Evolutionary conservation across 2,329 filamentous ascomycete genomes (phyloP).

Genomic region (Paracoccidioides brasiliensis): DNA sequence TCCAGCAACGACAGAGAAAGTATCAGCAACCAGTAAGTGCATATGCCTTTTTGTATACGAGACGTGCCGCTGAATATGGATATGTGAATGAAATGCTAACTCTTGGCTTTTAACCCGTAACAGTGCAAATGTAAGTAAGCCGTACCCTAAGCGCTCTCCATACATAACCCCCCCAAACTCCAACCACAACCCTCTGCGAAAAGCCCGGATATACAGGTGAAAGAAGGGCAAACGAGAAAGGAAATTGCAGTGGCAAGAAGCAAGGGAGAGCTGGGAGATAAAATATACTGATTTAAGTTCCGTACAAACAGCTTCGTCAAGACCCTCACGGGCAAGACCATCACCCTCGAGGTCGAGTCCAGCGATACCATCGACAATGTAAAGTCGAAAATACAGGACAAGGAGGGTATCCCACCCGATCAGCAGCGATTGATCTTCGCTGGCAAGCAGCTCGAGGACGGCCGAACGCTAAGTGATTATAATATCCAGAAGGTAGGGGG

Average conservation of each 20-base stretch:
- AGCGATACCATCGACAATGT: slow-evolving; percentile 60
- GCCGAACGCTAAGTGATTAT: slow-evolving; percentile 41
- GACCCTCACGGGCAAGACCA: slow-evolving; percentile 63
- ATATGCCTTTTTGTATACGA: slow-evolving; percentile 5
- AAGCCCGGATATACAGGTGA: slow-evolving; percentile 16
- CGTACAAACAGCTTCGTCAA: slow-evolving; percentile 49
- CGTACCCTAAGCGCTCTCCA: too few species aligned
- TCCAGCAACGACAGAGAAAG: slow-evolving; percentile 31
- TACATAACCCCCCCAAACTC: slow-evolving; percentile 20
- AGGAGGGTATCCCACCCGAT: slow-evolving; percentile 63
- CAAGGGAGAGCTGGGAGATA: slow-evolving; percentile 2
- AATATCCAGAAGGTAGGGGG: slow-evolving; percentile 49
- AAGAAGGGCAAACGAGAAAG: not conserved
- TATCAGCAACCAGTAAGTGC: slow-evolving; percentile 36
- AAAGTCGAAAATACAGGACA: slow-evolving; percentile 64
- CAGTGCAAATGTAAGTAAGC: slow-evolving; percentile 93
- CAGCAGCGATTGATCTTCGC: slow-evolving; percentile 60
- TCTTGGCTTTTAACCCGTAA: slow-evolving; percentile 34
- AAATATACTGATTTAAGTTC: not conserved
- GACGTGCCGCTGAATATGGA: slow-evolving; percentile 10
- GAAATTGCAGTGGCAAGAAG: not conserved
- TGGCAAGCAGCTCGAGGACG: slow-evolving; percentile 50
- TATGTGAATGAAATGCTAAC: not conserved
- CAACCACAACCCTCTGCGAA: slow-evolving; percentile 12
- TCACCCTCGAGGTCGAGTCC: too few species aligned